Conservation (phyloP, 2,329 filamentous ascomycete species). For the Verticillium zaregamsianum region DNA sequence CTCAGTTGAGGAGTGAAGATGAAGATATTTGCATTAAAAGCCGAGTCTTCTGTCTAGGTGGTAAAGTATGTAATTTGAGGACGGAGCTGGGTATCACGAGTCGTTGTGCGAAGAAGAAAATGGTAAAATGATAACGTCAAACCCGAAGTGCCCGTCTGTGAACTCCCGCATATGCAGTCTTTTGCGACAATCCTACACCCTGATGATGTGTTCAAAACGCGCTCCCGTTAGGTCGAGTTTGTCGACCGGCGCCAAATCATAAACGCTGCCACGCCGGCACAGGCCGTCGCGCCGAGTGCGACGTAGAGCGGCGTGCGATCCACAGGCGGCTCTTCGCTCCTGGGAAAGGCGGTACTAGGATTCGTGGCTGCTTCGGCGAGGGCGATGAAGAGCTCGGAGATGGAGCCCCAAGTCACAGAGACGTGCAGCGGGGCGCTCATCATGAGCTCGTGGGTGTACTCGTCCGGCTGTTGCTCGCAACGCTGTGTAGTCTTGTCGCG, state of each 20-base stretch:
- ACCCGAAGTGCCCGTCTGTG: slow-evolving; percentile 5
- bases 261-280: slow-evolving; percentile 57
- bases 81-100: slow-evolving; percentile 2
- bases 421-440: slow-evolving; percentile 93
- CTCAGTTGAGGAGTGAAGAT: background rate
- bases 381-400: slow-evolving; percentile 87
- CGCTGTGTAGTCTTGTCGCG: slow-evolving; percentile 96
- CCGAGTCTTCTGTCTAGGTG: background rate
- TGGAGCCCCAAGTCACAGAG: slow-evolving; percentile 89
- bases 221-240: slow-evolving; percentile 30
- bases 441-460: slow-evolving; percentile 78
- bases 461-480: slow-evolving; percentile 84
- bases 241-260: slow-evolving; percentile 62
- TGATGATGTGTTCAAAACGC: background rate
- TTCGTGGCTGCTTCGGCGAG: slow-evolving; percentile 90
- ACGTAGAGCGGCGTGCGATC: slow-evolving; percentile 85
- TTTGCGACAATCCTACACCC: background rate
- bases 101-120: background rate
- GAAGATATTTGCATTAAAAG: slow-evolving; percentile 1
- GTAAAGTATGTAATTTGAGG: background rate
- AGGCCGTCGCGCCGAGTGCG: slow-evolving; percentile 69
- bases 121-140: background rate
- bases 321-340: slow-evolving; percentile 77
- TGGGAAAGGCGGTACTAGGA: slow-evolving; percentile 83
- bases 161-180: background rate